These are phyloP conservation scores for Monosporascus ibericus DNA, from an alignment of 2,329 filamentous ascomycete species.

Conservation along the genomic window DNA sequence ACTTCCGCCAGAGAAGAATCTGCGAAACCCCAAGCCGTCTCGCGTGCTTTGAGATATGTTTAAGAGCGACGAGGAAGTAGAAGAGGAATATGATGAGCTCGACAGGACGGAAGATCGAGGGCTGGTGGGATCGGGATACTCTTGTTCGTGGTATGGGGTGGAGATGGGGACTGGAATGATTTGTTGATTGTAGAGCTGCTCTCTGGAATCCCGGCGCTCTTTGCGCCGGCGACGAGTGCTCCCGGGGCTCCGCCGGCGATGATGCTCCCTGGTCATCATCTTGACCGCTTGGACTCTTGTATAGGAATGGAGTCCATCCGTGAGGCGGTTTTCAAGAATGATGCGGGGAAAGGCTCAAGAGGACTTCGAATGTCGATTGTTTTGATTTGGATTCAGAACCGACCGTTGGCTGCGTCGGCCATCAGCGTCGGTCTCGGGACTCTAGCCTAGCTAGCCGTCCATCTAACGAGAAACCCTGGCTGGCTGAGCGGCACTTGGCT, in stretches of 20 bases:
- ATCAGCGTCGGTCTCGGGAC: too few species aligned
- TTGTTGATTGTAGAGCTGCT: slow-evolving; percentile 26
- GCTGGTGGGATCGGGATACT: slow-evolving; percentile 11
- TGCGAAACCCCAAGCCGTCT: slow-evolving; percentile 45
- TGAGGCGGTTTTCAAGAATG: slow-evolving; percentile 9
- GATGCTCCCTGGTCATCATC: slow-evolving; percentile 45
- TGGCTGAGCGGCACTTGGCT: neutral
- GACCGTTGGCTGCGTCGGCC: neutral
- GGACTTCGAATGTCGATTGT: slow-evolving; percentile 1
- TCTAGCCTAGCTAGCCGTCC: too few species aligned
- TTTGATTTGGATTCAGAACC: slow-evolving; percentile 10
- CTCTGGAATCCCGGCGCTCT: slow-evolving; percentile 35
- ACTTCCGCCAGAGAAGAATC: slow-evolving; percentile 51
- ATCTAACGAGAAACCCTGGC: too few species aligned
- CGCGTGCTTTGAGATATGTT: slow-evolving; percentile 57
- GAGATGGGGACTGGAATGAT: slow-evolving; percentile 11
- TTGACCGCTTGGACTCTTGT: slow-evolving; percentile 21
- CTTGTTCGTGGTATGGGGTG: slow-evolving; percentile 14
- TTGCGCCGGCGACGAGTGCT: slow-evolving; percentile 46
- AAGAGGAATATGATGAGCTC: slow-evolving; percentile 38
- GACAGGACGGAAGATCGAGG: slow-evolving; percentile 24
- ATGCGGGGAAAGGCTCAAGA: slow-evolving; percentile 1
- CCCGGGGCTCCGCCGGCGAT: slow-evolving; percentile 51
- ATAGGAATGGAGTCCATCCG: slow-evolving; percentile 16
- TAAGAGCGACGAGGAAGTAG: slow-evolving; percentile 53